Evolutionary conservation across 352 stramenopile species (phyloP), one percentile per base, ranked within the genome.

Genomic region (Thraustochytrium sp.): DNA sequence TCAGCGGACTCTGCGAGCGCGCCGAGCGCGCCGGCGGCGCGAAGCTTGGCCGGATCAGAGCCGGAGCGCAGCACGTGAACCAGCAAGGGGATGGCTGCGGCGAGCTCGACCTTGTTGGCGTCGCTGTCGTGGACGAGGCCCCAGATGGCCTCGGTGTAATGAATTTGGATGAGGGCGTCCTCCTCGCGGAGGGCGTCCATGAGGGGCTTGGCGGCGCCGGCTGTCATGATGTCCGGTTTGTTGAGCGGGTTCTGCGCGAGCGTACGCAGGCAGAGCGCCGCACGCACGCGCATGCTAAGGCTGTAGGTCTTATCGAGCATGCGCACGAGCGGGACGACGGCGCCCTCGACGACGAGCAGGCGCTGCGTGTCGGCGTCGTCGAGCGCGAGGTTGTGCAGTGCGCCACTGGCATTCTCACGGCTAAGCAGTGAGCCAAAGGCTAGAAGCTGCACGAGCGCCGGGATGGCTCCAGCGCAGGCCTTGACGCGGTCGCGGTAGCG

Each of bases 401-500:
- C 68, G 9, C 68, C 68, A 26, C 68, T 75, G 13, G 68, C 68
- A 44, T 80, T 80, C 53, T 80, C 68, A 1, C 68, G 68, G 31
- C 68, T 75, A 2, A 80, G 68, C 11, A 80, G 11, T 31, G 68
- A 80, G 2, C 68, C 68, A 75, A 80, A 80, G 2, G 68, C 68
- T 18, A 80, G 49, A 9, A 80, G 46, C 68, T 80, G 68, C 68
- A 80, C 68, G 37, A 80, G 68, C 46, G 68, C 68, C 11, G 68
- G 46, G 23, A 80, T 80, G n/a, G 68, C 68, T 0, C 63, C 68
- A 5, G 34, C n/a, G 68, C 48, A 80, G 1, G 8, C 21, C 49
- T 75, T 76, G 37, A 80, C 63, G 31, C 23, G 31, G 13, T 3
- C 0, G 5, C 68, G 68, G 42, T 53, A 34, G 21, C 21, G 11